Evolutionary conservation across 1,284 basidiomycete genomes (phyloP).

Genomic region (Malassezia caprae): DNA sequence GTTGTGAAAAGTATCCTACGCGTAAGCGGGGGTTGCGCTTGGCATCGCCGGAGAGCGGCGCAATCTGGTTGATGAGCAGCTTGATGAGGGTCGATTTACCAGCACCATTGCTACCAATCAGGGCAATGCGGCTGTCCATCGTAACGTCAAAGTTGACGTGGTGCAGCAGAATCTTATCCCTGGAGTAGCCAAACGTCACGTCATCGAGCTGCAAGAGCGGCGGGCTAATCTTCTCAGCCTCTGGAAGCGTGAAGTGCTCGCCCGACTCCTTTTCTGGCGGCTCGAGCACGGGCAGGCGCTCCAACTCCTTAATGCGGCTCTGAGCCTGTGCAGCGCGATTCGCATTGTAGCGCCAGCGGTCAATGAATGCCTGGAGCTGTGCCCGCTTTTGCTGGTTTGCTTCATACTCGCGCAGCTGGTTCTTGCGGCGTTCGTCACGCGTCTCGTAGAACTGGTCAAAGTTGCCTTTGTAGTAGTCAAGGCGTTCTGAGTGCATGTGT

Average conservation of each 20-base stretch:
- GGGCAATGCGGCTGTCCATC: slow-evolving; percentile 36
- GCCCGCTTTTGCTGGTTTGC: slow-evolving; percentile 87
- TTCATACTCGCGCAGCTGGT: slow-evolving; percentile 67
- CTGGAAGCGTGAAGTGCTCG: slow-evolving; percentile 54
- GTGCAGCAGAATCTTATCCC: slow-evolving; percentile 69
- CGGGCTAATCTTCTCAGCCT: slow-evolving; percentile 71
- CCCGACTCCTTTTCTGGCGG: slow-evolving; percentile 76
- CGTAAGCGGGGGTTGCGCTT: slow-evolving; percentile 82
- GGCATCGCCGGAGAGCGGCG: slow-evolving; percentile 68
- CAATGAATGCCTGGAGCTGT: slow-evolving; percentile 89
- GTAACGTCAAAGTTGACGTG: slow-evolving; percentile 70
- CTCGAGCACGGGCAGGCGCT: slow-evolving; percentile 88
- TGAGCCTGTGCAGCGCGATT: slow-evolving; percentile 62
- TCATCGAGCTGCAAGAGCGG: slow-evolving; percentile 89
- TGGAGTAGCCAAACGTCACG: slow-evolving; percentile 79
- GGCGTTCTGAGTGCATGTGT: slow-evolving; percentile 83
- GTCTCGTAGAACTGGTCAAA: slow-evolving; percentile 99
- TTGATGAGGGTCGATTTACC: slow-evolving; percentile 83
- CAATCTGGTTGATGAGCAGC: slow-evolving; percentile 78
- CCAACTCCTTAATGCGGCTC: slow-evolving; percentile 93
- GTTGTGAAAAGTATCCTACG: slow-evolving; percentile 56
- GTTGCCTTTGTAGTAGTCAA: slow-evolving; percentile 89
- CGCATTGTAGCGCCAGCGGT: slow-evolving; percentile 46
- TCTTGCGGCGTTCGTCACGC: slow-evolving; percentile 83
- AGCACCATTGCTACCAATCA: slow-evolving; percentile 44